Evolutionary conservation across 495 filamentous ascomycete species (phyloP), one percentile per base, ranked within the genome.

Genomic region (Penicillium bialowiezense): DNA sequence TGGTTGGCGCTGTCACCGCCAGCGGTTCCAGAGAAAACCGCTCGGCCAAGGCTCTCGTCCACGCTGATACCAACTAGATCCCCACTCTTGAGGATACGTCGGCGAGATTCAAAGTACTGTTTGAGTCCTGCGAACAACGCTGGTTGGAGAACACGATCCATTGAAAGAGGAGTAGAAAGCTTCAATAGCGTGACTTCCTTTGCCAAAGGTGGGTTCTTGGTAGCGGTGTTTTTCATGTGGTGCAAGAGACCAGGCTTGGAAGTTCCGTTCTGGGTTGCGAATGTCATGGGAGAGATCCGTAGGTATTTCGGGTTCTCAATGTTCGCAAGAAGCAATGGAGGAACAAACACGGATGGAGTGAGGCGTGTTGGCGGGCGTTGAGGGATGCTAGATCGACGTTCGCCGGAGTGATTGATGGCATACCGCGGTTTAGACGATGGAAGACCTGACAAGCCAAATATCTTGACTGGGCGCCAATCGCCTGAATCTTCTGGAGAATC

Each of bases 111-210:
- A 58, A 97, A 97, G 58, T 96, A 84, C 35, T 81, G 80, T 62
- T 95, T 96, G 18, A 98, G 62, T 5, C 86, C 89, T 4, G 86
- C 79, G 56, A 97, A 89, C 9, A 97, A 77, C 7, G 83, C 84
- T 12, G 88, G 85, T 55, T 97, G 89, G 6, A 96, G 79, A 8
- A 86, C 76, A 19, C 89, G 78, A 49, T 97, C 91, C 29, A 87
- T 90, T 7, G 89, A 89, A 7, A 92, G 68, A 0, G 93, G 95
- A 0, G 91, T 97, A 7, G 89, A 85, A 33, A 98, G 79, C 53
- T 95, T 93, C 36, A 90, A 76, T n/a, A 98, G 67, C 1, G 88
- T 95, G 21, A 97, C 85, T 63, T 97, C 92, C 52, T 89, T 89
- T 13, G 93, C 95, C 47, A 86, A 77, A 2, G 91, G 95, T 0